Base-by-base conservation (phyloP, 352 stramenopile genomes). In the Globisporangium ultimum region DNA sequence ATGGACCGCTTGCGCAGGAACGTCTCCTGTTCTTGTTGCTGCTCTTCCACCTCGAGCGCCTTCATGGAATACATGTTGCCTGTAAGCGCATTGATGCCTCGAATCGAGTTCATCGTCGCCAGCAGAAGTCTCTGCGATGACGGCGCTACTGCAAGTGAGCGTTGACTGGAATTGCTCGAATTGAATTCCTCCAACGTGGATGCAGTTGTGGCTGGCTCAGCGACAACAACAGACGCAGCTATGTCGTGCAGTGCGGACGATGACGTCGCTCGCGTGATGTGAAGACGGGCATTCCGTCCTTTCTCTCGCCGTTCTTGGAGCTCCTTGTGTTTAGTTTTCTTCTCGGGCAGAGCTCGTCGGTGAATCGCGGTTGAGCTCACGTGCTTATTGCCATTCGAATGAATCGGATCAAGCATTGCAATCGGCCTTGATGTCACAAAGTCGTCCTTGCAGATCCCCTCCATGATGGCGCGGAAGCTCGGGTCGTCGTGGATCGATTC, bases 261-360 rank as follows among this genome's bases (percentile, higher is more conserved):
- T 9, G 60, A 51, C 4, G 47, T 53, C 11, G 47, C 51, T 38
- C 69, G 64, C 0, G 64, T 48, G 6, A 70, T 41, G 4, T 73
- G 49, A 47, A 86, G 68, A 0, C 78, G 80, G 28, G 86, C 72
- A 12, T 87, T 67, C 11, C 80, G 69, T 0, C 72, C 80, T 36
- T 76, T 76, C 60, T 87, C 74, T 1, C 80, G 76, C 18, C 80
- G 74, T 36, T 82, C 62, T 55, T 88, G 75, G 2, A 90, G 70
- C 18, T 72, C 78, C 10, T 76, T 78, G 58, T 90, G 72, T 49
- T 87, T 90, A 6, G 61, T 62, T 45, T 87, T 88, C n/a, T 80
- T 78, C 17, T 88, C 80, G 2, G 78, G 80, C 10, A 86, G 32
- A 5, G 61, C 66, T 55, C 78, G 56, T 46, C 54, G 46, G 14